A percentile compares a stretch with the other conserved stretches of the same genome.
Conservation (phyloP, 2,329 filamentous ascomycete species). For the Fusarium sp. region DNA sequence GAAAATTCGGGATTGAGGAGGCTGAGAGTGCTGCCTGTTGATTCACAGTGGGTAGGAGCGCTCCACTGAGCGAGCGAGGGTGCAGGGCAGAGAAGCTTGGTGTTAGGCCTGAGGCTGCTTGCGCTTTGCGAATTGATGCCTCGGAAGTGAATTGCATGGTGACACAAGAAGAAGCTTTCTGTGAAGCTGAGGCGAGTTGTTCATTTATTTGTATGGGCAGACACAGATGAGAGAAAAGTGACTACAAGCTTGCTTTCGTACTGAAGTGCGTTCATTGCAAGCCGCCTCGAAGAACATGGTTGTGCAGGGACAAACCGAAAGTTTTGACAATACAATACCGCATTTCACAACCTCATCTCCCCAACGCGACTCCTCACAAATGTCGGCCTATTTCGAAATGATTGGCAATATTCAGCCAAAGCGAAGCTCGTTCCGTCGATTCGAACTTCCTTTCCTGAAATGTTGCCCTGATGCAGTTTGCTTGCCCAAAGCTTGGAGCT, state of each 20-base stretch:
- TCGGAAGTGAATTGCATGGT: neutral
- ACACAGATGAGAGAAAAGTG: neutral
- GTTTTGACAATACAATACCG: neutral
- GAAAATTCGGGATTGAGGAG: neutral
- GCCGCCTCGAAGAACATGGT: neutral
- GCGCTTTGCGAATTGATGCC: neutral
- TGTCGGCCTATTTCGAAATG: neutral
- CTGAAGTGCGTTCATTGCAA: neutral
- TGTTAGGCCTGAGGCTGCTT: conserved; percentile 7
- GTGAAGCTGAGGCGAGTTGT: neutral
- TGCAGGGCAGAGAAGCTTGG: neutral
- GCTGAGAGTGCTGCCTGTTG: conserved; percentile 27
- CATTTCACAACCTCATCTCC: neutral
- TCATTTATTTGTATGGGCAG: no score
- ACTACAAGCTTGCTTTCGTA: neutral
- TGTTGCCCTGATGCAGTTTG: neutral
- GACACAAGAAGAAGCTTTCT: neutral
- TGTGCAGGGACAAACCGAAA: neutral
- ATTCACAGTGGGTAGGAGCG: neutral
- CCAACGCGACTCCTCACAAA: neutral
- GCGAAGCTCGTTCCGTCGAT: neutral
- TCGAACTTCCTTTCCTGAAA: neutral
- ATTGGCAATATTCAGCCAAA: neutral
- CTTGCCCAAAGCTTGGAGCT: neutral
- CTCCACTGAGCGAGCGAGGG: neutral